A percentile compares a stretch with the other conserved stretches of the same genome.
phyloP scores from a whole-genome alignment of 768 basidiomycete genomes.

The Guyanaporus albipodus region DNA sequence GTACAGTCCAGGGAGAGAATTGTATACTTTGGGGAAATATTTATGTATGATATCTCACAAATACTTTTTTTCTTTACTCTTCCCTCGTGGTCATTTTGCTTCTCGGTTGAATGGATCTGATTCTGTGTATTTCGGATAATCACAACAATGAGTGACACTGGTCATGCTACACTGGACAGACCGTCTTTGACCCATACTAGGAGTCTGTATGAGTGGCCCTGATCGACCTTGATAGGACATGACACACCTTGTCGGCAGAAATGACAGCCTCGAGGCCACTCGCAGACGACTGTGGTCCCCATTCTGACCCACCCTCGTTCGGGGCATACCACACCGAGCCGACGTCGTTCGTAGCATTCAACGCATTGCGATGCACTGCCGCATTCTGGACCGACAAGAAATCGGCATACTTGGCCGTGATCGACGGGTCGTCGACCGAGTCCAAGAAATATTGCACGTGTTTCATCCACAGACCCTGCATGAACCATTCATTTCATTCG shows the following conservation, averaged over 20 bases:
- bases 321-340: slow-evolving; percentile 35
- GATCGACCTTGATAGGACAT: background rate
- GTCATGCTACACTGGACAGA: background rate
- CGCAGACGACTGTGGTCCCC: slow-evolving; percentile 27
- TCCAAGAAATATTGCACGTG: slow-evolving; percentile 50
- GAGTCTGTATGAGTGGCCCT: background rate
- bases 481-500: no score
- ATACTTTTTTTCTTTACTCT: slow-evolving; percentile 1
- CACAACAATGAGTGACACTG: background rate
- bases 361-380: slow-evolving; percentile 38
- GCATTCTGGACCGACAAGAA: slow-evolving; percentile 37
- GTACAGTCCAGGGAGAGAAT: background rate
- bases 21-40: slow-evolving; percentile 23
- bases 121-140: no score
- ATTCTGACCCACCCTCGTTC: slow-evolving; percentile 25
- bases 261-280: slow-evolving; percentile 31
- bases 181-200: slow-evolving; percentile 11
- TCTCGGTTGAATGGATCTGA: slow-evolving; percentile 10
- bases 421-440: slow-evolving; percentile 37
- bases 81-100: background rate
- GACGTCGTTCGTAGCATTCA: slow-evolving; percentile 37
- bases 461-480: slow-evolving; percentile 45
- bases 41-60: slow-evolving; percentile 32
- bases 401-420: slow-evolving; percentile 39
- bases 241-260: slow-evolving; percentile 25